Evolutionary conservation across 139 green algal species (phyloP).

Genomic region (Trebouxia sp.): DNA sequence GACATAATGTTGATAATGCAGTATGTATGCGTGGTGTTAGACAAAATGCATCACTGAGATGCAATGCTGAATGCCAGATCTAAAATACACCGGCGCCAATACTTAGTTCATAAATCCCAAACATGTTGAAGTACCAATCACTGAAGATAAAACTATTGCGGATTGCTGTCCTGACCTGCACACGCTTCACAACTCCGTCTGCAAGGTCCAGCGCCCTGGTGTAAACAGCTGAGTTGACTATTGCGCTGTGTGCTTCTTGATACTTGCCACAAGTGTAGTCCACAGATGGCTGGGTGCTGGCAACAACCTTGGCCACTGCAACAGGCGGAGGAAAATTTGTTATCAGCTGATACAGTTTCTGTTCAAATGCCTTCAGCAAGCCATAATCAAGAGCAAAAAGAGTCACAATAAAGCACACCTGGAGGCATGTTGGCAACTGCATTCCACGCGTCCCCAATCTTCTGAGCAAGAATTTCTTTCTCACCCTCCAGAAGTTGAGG

Average conservation of each 20-base stretch:
- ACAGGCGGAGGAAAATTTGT: background rate
- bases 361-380: too few species aligned
- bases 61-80: too few species aligned
- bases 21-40: too few species aligned
- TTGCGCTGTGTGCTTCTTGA: conserved; percentile 28
- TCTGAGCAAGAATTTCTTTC: conserved; percentile 1
- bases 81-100: too few species aligned
- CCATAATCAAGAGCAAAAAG: background rate
- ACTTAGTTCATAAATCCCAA: too few species aligned
- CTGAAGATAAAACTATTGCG: too few species aligned
- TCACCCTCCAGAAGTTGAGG: background rate
- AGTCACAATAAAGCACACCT: conserved; percentile 15
- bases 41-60: too few species aligned
- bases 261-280: conserved; percentile 37
- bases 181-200: conserved; percentile 11
- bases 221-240: conserved; percentile 31
- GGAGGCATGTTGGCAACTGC: conserved; percentile 28
- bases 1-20: too few species aligned
- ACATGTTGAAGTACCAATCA: too few species aligned
- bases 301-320: conserved; percentile 35
- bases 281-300: conserved; percentile 29
- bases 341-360: too few species aligned
- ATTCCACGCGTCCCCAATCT: conserved; percentile 24
- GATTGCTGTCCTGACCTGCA: background rate
- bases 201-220: conserved; percentile 31